Base-by-base conservation (phyloP, 73 alveolate genomes). In the Paramecium biaurelia region DNA sequence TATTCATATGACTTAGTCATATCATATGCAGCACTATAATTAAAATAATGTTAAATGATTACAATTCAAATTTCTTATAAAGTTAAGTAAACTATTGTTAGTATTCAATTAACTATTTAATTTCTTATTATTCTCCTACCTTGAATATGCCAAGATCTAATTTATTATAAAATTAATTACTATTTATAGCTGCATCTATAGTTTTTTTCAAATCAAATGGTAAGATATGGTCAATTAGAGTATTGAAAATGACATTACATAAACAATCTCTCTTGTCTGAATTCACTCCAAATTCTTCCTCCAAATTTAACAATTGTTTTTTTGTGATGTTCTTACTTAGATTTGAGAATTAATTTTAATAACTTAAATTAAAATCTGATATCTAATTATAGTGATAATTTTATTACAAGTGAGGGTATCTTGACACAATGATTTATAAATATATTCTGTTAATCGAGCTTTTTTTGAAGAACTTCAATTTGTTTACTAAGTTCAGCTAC, bases 171-270 rank as follows among this genome's bases (percentile, higher is more conserved):
- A 1, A 26, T 63, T 1, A 63, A 21, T 26, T 32, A 63, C 84
- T 15, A 63, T 72, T n/a, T 14, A 72, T 21, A 28, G 86, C 86
- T 35, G 86, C 11, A n/a, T 72, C 86, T 5, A 72, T 72, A 7
- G 58, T 72, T 37, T 72, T 72, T 18, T 38, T 72, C 14, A 72
- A 72, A 72, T 72, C 86, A 72, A 15, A 72, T 72, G 86, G 63
- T 23, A 72, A 35, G 2, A 72, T 34, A 72, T 72, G 86, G n/a
- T 72, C 67, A 8, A 72, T 12, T 5, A 72, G 34, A 34, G 86
- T 72, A 72, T 72, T 72, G 34, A 72, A 72, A 9, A 72, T 35
- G 38, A 9, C 2, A 34, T 72, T 72, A n/a, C 86, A 72, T 20
- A 72, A 72, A 21, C 37, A 72, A 12, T 35, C 86, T 72, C 86